Percentiles rank a stretch among this genome's conserved stretches.
Evolutionary conservation across 345 rosid species (phyloP).

Genomic region (Anastatica hierochuntica): DNA sequence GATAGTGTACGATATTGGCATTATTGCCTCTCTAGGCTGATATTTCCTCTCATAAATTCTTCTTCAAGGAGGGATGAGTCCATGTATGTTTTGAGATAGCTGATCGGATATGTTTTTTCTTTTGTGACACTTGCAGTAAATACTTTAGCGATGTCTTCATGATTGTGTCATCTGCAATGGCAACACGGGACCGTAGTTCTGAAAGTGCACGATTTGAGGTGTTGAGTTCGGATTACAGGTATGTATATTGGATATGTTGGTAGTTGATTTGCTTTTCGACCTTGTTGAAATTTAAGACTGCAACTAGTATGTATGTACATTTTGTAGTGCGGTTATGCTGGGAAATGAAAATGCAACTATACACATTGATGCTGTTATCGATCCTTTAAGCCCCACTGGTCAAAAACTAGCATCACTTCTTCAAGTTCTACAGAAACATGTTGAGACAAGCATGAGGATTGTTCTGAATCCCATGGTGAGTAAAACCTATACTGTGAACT

Average conservation of each 20-base stretch:
- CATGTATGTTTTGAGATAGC: slow-evolving; percentile 4
- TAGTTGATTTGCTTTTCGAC: background rate
- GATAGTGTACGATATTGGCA: background rate
- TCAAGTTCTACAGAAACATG: slow-evolving; percentile 54
- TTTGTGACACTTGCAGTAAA: slow-evolving; percentile 50
- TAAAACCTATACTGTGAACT: slow-evolving; percentile 1
- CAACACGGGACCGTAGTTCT: slow-evolving; percentile 81
- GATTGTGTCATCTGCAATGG: slow-evolving; percentile 84
- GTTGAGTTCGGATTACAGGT: slow-evolving; percentile 74
- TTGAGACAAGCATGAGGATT: slow-evolving; percentile 90
- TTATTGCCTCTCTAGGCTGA: slow-evolving; percentile 5
- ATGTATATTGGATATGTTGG: slow-evolving; percentile 12
- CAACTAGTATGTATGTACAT: slow-evolving; percentile 10
- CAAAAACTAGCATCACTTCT: slow-evolving; percentile 89
- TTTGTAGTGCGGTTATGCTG: slow-evolving; percentile 71
- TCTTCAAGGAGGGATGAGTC: slow-evolving; percentile 6
- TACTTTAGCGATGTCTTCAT: slow-evolving; percentile 76
- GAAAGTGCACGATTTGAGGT: slow-evolving; percentile 95
- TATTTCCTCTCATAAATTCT: background rate
- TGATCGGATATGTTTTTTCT: slow-evolving; percentile 1
- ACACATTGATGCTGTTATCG: slow-evolving; percentile 92
- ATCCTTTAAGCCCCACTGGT: slow-evolving; percentile 87
- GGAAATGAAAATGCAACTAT: slow-evolving; percentile 64
- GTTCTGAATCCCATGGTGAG: slow-evolving; percentile 94
- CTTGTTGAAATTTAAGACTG: background rate